Evolutionary conservation across 768 basidiomycete genomes (phyloP), one percentile per base, ranked within the genome.

Genomic region (Dacryopinax primogenitus): DNA sequence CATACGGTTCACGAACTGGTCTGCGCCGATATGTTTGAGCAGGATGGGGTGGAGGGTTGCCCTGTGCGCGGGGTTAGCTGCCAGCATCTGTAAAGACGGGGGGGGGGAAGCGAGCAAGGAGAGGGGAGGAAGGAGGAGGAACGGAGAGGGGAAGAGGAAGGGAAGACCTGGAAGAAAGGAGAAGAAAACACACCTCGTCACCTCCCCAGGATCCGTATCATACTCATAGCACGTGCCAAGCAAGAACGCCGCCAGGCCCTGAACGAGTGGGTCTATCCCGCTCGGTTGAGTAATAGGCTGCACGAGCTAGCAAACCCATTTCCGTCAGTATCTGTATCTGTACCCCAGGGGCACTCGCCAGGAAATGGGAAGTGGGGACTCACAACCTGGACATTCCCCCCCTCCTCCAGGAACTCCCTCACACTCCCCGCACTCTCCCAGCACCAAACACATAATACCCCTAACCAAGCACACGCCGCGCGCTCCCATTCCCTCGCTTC

Each of bases 151-250:
- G n/a, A n/a, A n/a, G n/a, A n/a, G n/a, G n/a, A n/a, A n/a, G n/a
- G n/a, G n/a, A n/a, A n/a, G n/a, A n/a, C n/a, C n/a, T n/a, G n/a
- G n/a, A n/a, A n/a, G n/a, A n/a, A n/a, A n/a, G n/a, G n/a, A n/a
- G n/a, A n/a, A n/a, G 63, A 51, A 61, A 33, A 71, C 82, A 64
- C 63, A 90, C 90, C 95, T 82, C n/a, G 91, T 92, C 64, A 98
- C 90, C 71, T 96, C 92, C 15, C 94, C 93, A 0, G 94, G 91
- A 70, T 96, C 90, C 39, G 91, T 84, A 74, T 97, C 91, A 79
- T 88, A 98, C 76, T 98, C 94, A 72, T 98, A 99, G 76, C 92
- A 92, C 35, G 92, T 80, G 21, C 94, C 94, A 9, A 99, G 82
- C 1, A 98, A 78, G 78, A 96, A 95, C 1, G 90, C 86, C 63